Conservation (phyloP, 176 grass and related monocot genomes). For the Themeda triandra region DNA sequence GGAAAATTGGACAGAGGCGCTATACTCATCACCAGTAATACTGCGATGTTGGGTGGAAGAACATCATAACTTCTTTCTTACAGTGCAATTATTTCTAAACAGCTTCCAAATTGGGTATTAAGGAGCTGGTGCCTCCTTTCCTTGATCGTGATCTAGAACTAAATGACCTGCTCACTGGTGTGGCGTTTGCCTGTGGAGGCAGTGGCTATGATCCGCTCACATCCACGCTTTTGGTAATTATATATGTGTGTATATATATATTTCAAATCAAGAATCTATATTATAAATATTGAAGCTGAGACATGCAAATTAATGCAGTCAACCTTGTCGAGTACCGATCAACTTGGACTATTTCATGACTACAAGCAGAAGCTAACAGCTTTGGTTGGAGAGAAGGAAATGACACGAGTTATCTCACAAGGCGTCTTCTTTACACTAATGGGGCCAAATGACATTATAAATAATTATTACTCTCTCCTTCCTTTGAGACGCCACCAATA, state of each 20-base stretch:
- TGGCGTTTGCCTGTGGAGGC: conserved; percentile 48
- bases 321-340: conserved; percentile 27
- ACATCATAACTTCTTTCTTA: not conserved
- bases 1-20: not conserved
- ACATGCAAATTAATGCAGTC: conserved; percentile 28
- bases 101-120: conserved; percentile 47
- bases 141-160: conserved; percentile 12
- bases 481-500: conserved; percentile 31
- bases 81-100: not conserved
- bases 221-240: conserved; percentile 14
- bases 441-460: conserved; percentile 54
- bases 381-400: conserved; percentile 42
- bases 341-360: conserved; percentile 47
- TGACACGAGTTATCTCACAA: conserved; percentile 19
- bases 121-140: conserved; percentile 45
- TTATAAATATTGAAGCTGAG: not conserved
- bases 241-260: not conserved
- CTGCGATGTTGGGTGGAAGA: too few relatives aligned
- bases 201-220: conserved; percentile 62
- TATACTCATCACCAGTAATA: too few relatives aligned
- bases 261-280: not conserved
- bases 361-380: conserved; percentile 46
- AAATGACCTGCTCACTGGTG: conserved; percentile 53
- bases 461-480: conserved; percentile 35
- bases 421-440: conserved; percentile 34